phyloP scores from a whole-genome alignment of 1,139 yeast species.

The Suhomyces chickasaworum region DNA sequence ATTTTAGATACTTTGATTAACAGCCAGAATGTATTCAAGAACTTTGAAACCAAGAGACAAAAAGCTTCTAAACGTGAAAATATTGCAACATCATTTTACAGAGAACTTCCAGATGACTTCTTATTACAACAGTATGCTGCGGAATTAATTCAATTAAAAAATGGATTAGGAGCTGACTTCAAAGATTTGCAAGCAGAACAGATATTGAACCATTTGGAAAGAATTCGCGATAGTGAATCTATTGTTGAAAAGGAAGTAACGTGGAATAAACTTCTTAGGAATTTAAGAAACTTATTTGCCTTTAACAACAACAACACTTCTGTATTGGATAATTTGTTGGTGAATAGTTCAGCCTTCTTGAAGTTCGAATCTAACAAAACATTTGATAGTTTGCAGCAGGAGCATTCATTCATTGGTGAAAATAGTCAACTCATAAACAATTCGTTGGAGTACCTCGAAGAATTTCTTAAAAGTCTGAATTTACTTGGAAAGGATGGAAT shows the following conservation, averaged over 20 bases:
- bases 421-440: conserved; percentile 19
- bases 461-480: conserved; percentile 17
- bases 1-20: conserved; percentile 25
- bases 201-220: conserved; percentile 19
- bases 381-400: conserved; percentile 10
- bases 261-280: conserved; percentile 34
- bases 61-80: neutral
- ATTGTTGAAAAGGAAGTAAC: conserved; percentile 23
- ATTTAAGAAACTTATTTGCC: conserved; percentile 35
- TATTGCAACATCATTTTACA: conserved; percentile 19
- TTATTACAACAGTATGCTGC: conserved; percentile 35
- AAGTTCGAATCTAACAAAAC: conserved; percentile 27
- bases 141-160: conserved; percentile 35
- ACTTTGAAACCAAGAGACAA: conserved; percentile 19
- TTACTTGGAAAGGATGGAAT: conserved; percentile 19
- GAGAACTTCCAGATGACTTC: conserved; percentile 43
- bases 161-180: conserved; percentile 26
- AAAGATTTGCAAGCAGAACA: conserved; percentile 13
- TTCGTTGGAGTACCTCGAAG: conserved; percentile 16
- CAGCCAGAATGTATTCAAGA: conserved; percentile 14
- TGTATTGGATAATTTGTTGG: conserved; percentile 39
- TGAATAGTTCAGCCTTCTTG: conserved; percentile 32
- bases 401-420: conserved; percentile 19
- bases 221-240: conserved; percentile 18
- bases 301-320: conserved; percentile 36